Conservation (phyloP, 2,329 filamentous ascomycete species). For the Sporothrix euskadiensis region DNA sequence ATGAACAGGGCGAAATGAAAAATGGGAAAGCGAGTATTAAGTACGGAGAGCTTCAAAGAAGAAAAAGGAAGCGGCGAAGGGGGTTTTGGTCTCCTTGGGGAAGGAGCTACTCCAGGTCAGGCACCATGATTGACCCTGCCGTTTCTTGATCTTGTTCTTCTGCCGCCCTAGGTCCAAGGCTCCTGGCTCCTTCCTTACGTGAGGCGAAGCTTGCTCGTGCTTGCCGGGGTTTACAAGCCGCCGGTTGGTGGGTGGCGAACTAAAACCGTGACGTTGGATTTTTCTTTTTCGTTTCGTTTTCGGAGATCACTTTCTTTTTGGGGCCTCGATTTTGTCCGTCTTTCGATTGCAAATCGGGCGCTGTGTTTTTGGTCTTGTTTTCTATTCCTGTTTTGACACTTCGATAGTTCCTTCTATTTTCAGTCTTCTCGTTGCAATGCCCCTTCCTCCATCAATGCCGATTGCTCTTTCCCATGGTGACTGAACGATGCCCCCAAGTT, state of each 20-base stretch:
- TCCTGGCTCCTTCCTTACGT: neutral
- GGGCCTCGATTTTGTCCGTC: neutral
- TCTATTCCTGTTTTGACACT: neutral
- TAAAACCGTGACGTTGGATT: slow-evolving; percentile 1
- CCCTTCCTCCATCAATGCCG: neutral
- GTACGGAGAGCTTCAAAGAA: neutral
- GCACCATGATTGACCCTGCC: neutral
- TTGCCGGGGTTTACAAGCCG: neutral
- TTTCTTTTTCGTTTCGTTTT: neutral
- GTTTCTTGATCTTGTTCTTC: neutral
- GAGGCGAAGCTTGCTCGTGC: neutral
- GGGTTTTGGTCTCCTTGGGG: neutral
- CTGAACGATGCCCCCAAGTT: too few species aligned
- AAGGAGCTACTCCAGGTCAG: neutral
- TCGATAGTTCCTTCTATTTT: neutral
- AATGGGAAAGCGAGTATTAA: slow-evolving; percentile 4
- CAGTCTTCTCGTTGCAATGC: neutral
- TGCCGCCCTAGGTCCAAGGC: neutral
- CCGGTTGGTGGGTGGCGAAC: slow-evolving; percentile 18
- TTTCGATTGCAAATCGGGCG: neutral
- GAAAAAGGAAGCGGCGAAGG: neutral
- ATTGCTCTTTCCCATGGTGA: slow-evolving; percentile 18
- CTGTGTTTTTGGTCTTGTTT: neutral
- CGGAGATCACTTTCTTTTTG: neutral
- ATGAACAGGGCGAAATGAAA: neutral